phyloP scores from a whole-genome alignment of 495 filamentous ascomycete species.

The Xylaria nigripes region DNA sequence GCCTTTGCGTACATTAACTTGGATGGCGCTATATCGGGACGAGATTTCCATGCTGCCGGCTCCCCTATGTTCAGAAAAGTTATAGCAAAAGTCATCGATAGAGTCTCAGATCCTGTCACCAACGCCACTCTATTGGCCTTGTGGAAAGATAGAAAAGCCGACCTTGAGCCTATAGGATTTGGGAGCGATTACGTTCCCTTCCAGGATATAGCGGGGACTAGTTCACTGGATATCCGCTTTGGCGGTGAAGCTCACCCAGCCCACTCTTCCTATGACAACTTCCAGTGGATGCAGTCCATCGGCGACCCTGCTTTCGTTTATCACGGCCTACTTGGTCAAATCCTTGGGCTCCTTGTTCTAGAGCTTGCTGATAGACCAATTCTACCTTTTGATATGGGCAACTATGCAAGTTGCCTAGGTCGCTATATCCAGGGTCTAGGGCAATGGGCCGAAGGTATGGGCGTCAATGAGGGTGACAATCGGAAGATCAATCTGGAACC shows the following conservation, averaged over 20 bases:
- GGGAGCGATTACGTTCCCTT: constrained; percentile 90
- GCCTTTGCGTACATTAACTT: constrained; percentile 89
- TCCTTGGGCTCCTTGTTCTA: constrained; percentile 75
- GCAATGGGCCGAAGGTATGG: constrained; percentile 50
- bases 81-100: constrained; percentile 62
- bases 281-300: constrained; percentile 71
- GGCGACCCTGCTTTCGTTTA: constrained; percentile 78
- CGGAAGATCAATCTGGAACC: constrained; percentile 45
- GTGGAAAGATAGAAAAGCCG: constrained; percentile 60
- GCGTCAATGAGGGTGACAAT: constrained; percentile 33
- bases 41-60: constrained; percentile 63
- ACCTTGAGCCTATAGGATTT: constrained; percentile 64
- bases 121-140: constrained; percentile 67
- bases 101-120: constrained; percentile 59
- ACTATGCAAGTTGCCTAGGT: constrained; percentile 51
- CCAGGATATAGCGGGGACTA: constrained; percentile 87
- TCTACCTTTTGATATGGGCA: constrained; percentile 69
- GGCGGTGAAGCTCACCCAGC: constrained; percentile 61
- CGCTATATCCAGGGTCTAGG: constrained; percentile 60
- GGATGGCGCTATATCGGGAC: constrained; percentile 72
- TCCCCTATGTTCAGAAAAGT: constrained; percentile 69
- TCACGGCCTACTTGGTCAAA: constrained; percentile 68
- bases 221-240: constrained; percentile 82
- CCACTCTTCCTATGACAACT: constrained; percentile 82
- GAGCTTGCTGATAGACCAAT: constrained; percentile 75